Evolutionary conservation across 371 early-diverging fungal genomes (phyloP).

Genomic region (Mortierella sp.): DNA sequence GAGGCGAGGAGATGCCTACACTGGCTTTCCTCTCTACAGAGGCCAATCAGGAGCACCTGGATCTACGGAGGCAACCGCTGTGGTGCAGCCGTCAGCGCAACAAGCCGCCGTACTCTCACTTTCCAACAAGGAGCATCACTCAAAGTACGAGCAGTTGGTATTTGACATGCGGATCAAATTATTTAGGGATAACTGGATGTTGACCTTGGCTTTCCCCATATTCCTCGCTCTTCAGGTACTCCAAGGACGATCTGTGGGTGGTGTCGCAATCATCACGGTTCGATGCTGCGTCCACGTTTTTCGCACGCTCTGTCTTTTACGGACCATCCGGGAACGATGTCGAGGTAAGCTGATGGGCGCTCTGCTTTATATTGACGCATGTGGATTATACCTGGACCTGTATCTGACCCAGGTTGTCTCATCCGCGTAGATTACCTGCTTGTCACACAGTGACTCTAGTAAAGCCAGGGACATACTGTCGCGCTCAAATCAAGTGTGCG

Average conservation of each 20-base stretch:
- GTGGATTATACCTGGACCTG: background rate
- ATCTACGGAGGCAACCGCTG: background rate
- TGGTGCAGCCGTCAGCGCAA: constrained; percentile 12
- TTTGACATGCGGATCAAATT: background rate
- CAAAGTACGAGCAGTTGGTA: constrained; percentile 53
- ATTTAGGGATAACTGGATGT: background rate
- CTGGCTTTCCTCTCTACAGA: constrained; percentile 43
- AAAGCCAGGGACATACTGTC: constrained; percentile 47
- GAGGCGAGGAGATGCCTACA: constrained; percentile 38
- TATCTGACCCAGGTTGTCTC: background rate
- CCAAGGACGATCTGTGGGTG: constrained; percentile 79
- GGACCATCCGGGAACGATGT: constrained; percentile 70
- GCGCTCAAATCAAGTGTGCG: constrained; percentile 60
- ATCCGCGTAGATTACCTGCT: constrained; percentile 58
- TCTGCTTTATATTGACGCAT: background rate
- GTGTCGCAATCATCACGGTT: constrained; percentile 64
- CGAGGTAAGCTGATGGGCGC: constrained; percentile 54
- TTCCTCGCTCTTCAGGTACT: constrained; percentile 9
- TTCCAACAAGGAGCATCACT: constrained; percentile 63
- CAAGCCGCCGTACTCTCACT: constrained; percentile 49
- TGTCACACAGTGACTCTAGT: constrained; percentile 62
- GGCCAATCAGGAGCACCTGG: background rate
- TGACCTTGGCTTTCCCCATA: background rate
- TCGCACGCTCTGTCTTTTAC: constrained; percentile 69
- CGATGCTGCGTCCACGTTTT: constrained; percentile 65